Evolutionary conservation across 2,329 filamentous ascomycete genomes (phyloP).

Genomic region (Botrytis paeoniae): DNA sequence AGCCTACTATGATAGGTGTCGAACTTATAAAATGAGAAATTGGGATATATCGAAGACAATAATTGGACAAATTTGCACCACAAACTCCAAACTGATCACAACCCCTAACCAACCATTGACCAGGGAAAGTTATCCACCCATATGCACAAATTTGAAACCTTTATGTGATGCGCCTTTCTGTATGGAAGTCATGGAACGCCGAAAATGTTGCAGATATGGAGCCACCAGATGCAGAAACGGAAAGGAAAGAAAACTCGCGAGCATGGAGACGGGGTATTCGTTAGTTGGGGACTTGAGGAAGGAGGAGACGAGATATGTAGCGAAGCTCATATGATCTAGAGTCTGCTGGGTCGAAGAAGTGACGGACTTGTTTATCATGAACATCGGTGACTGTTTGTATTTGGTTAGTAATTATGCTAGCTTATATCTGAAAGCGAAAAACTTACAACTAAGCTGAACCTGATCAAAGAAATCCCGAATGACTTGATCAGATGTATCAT

Average conservation of each 20-base stretch:
- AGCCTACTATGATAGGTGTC: too few relatives aligned
- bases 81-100: slow-evolving; percentile 11
- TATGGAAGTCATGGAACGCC: slow-evolving; percentile 12
- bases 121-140: not conserved
- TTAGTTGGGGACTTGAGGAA: slow-evolving; percentile 29
- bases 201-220: slow-evolving; percentile 4
- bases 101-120: not conserved
- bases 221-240: not conserved
- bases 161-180: not conserved
- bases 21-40: not conserved
- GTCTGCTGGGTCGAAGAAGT: slow-evolving; percentile 36
- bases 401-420: slow-evolving; percentile 19
- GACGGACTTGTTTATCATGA: slow-evolving; percentile 35
- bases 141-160: slow-evolving; percentile 9
- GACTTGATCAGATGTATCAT: slow-evolving; percentile 38
- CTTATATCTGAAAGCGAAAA: not conserved
- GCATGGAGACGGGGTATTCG: not conserved
- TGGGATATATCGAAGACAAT: slow-evolving; percentile 6
- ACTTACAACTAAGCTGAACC: slow-evolving; percentile 57
- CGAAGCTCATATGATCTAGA: slow-evolving; percentile 51
- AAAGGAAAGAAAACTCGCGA: slow-evolving; percentile 3
- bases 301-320: slow-evolving; percentile 49
- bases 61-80: not conserved
- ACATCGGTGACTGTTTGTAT: slow-evolving; percentile 33
- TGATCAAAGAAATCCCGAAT: slow-evolving; percentile 53